Base-by-base conservation (phyloP, 1,284 basidiomycete species). In the Dichomitus squalens region DNA sequence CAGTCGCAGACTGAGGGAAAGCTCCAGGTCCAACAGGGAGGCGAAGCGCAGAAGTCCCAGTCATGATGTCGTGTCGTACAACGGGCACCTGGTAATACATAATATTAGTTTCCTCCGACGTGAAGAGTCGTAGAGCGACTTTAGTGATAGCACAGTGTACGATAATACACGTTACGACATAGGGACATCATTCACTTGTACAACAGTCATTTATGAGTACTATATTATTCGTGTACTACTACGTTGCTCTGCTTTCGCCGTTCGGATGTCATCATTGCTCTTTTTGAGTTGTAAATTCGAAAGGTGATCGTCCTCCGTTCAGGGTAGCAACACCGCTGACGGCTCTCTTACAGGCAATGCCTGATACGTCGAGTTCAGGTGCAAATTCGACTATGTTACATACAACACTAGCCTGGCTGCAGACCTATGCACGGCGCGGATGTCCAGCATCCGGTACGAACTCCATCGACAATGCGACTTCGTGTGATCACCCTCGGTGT, bases 1-100 rank as follows among this genome's bases (percentile, higher is more conserved):
- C 63, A 66, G 55, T 57, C 63, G 11, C 65, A 66, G 51, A 56
- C 52, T 3, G 65, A 66, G 3, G 65, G 66, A n/a, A 64, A 65
- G 50, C 16, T 65, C 18, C 60, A 66, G 31, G 57, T 63, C 40
- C 38, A 41, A 16, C 55, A 48, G 20, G 55, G 57, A n/a, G 29
- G 44, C 14, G 53, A 57, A 2, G 54, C 49, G 29, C 50, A 52
- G 27, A 55, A 60, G 46, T 12, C 50, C 6, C 49, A 44, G 38
- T 51, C 54, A 33, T 54, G 21, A 54, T 18, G 34, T n/a, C 31
- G 5, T 1, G 9, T n/a, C 31, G n/a, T n/a, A n/a, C n/a, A n/a
- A n/a, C n/a, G n/a, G n/a, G n/a, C n/a, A n/a, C n/a, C n/a, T n/a
- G n/a, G n/a, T n/a, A n/a, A n/a, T n/a, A n/a, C n/a, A 14, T 7